These are phyloP conservation scores for Elsinoe perseae DNA, from an alignment of 2,329 filamentous ascomycete species.

Conservation along the genomic window DNA sequence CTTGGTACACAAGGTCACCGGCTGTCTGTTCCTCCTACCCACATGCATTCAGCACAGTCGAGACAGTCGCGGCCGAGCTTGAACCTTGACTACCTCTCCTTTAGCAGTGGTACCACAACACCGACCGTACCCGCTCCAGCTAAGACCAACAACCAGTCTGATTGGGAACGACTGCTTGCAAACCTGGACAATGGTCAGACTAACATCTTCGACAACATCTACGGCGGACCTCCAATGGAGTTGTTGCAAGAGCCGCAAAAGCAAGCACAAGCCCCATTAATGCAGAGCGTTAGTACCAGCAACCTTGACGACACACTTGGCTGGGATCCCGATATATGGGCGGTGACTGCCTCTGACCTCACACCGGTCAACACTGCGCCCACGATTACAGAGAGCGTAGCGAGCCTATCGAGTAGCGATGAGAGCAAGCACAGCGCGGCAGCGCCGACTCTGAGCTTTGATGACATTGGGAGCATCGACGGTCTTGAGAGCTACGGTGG, in stretches of 20 bases:
- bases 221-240: conserved; percentile 53
- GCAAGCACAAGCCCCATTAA: background rate
- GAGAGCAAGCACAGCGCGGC: background rate
- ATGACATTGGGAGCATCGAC: conserved; percentile 30
- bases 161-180: conserved; percentile 77
- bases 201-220: conserved; percentile 80
- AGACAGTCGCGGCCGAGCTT: conserved; percentile 18
- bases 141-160: conserved; percentile 36
- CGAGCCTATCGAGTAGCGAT: conserved; percentile 52
- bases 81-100: conserved; percentile 44
- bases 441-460: conserved; percentile 48
- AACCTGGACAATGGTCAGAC: conserved; percentile 70
- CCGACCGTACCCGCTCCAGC: conserved; percentile 26
- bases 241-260: conserved; percentile 28
- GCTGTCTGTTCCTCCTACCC: conserved; percentile 28
- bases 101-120: conserved; percentile 31
- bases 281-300: conserved; percentile 16
- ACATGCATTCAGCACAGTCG: background rate
- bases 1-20: conserved; percentile 23
- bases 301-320: conserved; percentile 15
- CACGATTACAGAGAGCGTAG: conserved; percentile 40
- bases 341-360: conserved; percentile 17
- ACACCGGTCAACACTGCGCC: conserved; percentile 30
- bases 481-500: conserved; percentile 23
- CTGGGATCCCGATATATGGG: conserved; percentile 28